Base-by-base conservation (phyloP, 2,329 filamentous ascomycete genomes). In the Diaporthe velutina region DNA sequence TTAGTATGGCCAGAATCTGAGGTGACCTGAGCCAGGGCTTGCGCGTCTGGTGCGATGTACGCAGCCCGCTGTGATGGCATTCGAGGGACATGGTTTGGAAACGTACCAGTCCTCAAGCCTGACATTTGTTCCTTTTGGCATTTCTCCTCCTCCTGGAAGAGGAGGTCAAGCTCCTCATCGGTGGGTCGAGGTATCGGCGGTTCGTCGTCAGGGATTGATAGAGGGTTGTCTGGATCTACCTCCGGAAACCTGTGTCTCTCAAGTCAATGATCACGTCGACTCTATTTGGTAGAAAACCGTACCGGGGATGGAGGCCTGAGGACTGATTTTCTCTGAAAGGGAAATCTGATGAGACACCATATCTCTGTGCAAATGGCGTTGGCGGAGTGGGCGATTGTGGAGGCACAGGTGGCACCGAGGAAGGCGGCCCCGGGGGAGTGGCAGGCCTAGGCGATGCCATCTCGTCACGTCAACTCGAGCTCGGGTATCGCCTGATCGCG, bases 291-390 rank as follows among this genome's bases (percentile, higher is more conserved):
- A 4, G 45, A 9, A 22, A 8, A 19, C 30, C 25, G 4, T 68
- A 68, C 64, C 64, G n/a, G 15, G 64, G 48, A 38, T 68, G 64
- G 9, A 54, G 48, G 30, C 64, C 64, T 28, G 64, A 68, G 7
- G 64, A 68, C 5, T 25, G 22, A 0, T 19, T 22, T 1, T 8
- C 15, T 40, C n/a, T 22, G 17, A 40, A 54, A 19, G 64, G 64
- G 28, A 54, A 68, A 15, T 1, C 2, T 1, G 2, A 2, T 38
- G 33, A 40, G 5, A 68, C 7, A 12, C 64, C 64, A 22, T 40
- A 40, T 38, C n/a, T 54, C 9, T 28, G 13, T 22, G 64, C 64
- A 19, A 38, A 68, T 22, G 64, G 64, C 10, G 64, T 28, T 12
- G 64, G 64, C 19, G 50, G 15, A 5, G 10, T 10, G 2, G 33